phyloP scores from a whole-genome alignment of 352 stramenopile genomes.

The Pythium apleroticum region DNA sequence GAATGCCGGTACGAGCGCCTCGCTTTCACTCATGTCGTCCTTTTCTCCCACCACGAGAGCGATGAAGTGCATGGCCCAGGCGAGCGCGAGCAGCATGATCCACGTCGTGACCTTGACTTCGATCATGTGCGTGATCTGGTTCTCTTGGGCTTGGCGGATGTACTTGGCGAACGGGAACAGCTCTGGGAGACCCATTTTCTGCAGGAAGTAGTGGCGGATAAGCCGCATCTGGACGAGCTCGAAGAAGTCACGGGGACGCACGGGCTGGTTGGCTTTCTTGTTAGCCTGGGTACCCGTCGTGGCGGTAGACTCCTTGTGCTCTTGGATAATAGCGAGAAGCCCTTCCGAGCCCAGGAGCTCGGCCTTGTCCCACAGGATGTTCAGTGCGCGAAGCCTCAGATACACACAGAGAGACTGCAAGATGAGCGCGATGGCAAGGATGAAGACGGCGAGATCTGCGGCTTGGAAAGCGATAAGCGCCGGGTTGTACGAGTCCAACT shows the following conservation, averaged over 20 bases:
- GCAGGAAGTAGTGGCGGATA: constrained; percentile 25
- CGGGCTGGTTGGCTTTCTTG: background rate
- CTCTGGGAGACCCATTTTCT: constrained; percentile 18
- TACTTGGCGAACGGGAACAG: constrained; percentile 31
- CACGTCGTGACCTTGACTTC: constrained; percentile 28
- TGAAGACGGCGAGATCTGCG: constrained; percentile 35
- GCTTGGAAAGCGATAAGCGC: constrained; percentile 32
- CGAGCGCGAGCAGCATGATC: constrained; percentile 23
- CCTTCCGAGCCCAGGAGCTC: constrained; percentile 20
- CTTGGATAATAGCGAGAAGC: background rate
- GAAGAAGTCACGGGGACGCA: background rate
- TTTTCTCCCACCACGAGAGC: background rate
- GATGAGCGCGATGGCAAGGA: constrained; percentile 31
- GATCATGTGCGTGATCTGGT: constrained; percentile 29
- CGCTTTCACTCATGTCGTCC: background rate
- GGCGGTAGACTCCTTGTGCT: constrained; percentile 3
- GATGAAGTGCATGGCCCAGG: constrained; percentile 6
- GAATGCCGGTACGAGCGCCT: constrained; percentile 2
- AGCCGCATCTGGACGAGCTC: constrained; percentile 15
- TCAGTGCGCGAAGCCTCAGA: constrained; percentile 17
- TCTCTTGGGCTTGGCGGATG: constrained; percentile 26
- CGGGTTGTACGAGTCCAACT: constrained; percentile 14
- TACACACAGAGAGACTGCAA: constrained; percentile 33
- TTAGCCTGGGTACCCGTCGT: background rate
- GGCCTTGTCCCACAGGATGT: constrained; percentile 25